Evolutionary conservation across 2,329 filamentous ascomycete species (phyloP).

Genomic region (Monascus ruber): DNA sequence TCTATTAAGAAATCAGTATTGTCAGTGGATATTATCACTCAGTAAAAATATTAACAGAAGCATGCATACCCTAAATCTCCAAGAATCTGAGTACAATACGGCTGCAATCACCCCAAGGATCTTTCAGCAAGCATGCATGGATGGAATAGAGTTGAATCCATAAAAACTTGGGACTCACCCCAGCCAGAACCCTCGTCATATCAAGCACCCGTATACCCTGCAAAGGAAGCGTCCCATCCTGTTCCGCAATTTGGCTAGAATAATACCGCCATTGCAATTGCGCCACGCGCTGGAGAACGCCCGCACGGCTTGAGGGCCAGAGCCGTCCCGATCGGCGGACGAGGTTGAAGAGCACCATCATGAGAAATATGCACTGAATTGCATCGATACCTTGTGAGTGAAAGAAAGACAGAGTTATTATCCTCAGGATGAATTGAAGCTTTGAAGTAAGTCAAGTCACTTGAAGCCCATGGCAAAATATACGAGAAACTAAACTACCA

Average conservation of each 20-base stretch:
- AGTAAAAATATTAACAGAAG: not conserved
- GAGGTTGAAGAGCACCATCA: constrained; percentile 13
- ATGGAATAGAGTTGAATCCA: not conserved
- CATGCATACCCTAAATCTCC: constrained; percentile 77
- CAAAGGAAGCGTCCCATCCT: constrained; percentile 52
- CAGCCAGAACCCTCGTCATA: constrained; percentile 91
- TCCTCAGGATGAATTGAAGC: no score
- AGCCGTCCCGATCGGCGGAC: constrained; percentile 11
- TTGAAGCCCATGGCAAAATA: no score
- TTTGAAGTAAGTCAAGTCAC: no score
- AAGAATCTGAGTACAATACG: constrained; percentile 93
- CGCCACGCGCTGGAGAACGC: no score
- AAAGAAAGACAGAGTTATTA: not conserved
- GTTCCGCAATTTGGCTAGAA: constrained; percentile 29
- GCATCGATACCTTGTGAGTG: not conserved
- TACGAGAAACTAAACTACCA: no score
- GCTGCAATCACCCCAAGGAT: constrained; percentile 41
- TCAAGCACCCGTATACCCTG: constrained; percentile 83
- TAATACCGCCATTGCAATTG: constrained; percentile 16
- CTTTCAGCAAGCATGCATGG: constrained; percentile 5
- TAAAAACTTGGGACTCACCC: constrained; percentile 47
- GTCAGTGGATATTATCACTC: not conserved
- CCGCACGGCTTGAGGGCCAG: constrained; percentile 7
- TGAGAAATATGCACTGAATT: not conserved
- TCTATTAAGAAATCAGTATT: constrained; percentile 35